These are phyloP conservation scores for Bolboschoenus planiculmis DNA, from an alignment of 176 grass and related monocot species.

Conservation along the genomic window DNA sequence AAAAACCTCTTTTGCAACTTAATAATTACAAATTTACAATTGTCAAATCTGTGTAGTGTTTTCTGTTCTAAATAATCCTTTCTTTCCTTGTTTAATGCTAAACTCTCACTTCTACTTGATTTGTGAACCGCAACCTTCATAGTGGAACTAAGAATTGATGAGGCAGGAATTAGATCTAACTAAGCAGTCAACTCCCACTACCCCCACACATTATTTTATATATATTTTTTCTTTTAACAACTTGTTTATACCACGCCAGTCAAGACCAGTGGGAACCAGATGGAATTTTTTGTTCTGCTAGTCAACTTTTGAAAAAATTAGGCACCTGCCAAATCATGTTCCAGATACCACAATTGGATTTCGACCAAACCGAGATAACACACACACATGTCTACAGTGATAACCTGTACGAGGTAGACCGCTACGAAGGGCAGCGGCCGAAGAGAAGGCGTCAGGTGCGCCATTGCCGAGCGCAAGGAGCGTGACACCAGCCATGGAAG, in stretches of 20 bases:
- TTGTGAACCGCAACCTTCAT: neutral
- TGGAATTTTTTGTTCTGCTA: neutral
- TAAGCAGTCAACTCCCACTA: neutral
- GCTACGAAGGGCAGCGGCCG: conserved; percentile 45
- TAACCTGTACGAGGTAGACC: conserved; percentile 42
- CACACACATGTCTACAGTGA: neutral
- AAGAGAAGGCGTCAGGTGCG: conserved; percentile 73
- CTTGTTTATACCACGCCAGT: neutral
- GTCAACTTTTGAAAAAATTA: neutral
- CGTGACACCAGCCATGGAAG: conserved; percentile 84
- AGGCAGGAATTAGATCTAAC: neutral
- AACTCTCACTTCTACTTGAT: neutral
- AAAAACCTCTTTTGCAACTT: neutral
- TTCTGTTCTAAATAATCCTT: neutral
- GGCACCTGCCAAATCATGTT: neutral
- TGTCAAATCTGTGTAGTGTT: neutral
- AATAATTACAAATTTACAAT: neutral
- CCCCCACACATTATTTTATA: neutral
- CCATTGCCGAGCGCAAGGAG: conserved; percentile 90
- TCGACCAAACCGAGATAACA: neutral
- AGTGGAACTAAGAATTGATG: neutral
- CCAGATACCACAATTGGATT: neutral
- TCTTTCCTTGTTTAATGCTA: neutral
- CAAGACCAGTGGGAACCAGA: neutral
- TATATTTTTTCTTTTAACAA: neutral